Conservation (phyloP, 305 asterid genomes). For the Galium porrigens region DNA sequence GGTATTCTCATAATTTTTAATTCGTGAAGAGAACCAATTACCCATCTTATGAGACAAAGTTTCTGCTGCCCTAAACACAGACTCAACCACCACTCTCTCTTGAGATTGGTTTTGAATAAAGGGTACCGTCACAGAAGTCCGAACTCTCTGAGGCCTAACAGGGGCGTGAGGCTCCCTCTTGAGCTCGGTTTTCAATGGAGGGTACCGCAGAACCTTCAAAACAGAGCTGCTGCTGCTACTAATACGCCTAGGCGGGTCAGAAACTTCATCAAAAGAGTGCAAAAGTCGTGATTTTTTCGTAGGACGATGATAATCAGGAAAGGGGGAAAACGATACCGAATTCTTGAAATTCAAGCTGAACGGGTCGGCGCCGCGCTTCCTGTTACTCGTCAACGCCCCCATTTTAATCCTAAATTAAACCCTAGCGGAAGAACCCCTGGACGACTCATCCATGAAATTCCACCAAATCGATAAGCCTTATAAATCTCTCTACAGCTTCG, state of each 20-base stretch:
- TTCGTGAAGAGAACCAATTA: not conserved
- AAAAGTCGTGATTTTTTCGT: constrained; percentile 37
- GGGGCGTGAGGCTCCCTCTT: constrained; percentile 47
- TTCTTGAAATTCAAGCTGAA: constrained; percentile 17
- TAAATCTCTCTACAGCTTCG: not conserved
- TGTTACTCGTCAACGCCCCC: constrained; percentile 44
- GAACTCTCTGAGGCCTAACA: constrained; percentile 20
- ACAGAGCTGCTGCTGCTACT: constrained; percentile 5
- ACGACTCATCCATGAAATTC: constrained; percentile 6
- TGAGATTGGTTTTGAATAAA: too few relatives aligned
- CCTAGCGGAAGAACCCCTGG: not conserved
- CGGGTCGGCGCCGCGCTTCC: constrained; percentile 38
- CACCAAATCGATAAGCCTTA: not conserved
- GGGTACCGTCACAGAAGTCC: constrained; percentile 2
- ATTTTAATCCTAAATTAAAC: constrained; percentile 16
- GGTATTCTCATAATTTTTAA: constrained; percentile 5
- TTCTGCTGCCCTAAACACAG: constrained; percentile 13
- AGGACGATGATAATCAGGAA: constrained; percentile 24
- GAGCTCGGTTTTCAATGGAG: constrained; percentile 20
- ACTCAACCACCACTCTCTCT: not conserved
- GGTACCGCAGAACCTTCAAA: constrained; percentile 31
- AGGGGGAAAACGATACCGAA: constrained; percentile 17
- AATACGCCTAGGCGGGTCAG: constrained; percentile 13
- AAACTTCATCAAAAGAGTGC: constrained; percentile 8
- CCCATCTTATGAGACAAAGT: constrained; percentile 24